These are phyloP conservation scores for Centella asiatica DNA, from an alignment of 129 eudicot genomes.

Conservation along the genomic window DNA sequence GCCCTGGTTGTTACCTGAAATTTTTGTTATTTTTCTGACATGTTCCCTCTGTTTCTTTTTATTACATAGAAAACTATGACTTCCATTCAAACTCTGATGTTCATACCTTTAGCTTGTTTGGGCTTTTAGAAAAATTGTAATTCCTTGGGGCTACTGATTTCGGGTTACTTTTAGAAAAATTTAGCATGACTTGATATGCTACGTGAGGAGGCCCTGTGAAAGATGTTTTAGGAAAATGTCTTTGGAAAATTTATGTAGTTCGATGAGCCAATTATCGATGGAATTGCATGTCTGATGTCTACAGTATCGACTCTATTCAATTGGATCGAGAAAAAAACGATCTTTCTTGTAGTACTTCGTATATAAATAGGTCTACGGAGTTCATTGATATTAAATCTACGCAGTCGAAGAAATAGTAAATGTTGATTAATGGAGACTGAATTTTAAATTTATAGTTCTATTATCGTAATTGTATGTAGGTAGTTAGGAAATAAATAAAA, in stretches of 20 bases:
- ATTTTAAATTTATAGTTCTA: too few species aligned
- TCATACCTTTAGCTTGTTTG: background rate
- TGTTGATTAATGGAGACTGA: too few species aligned
- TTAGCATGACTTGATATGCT: background rate
- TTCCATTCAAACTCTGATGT: conserved; percentile 6
- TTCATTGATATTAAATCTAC: too few species aligned
- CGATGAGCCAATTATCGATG: too few species aligned
- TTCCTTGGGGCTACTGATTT: background rate
- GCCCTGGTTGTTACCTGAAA: conserved; percentile 3
- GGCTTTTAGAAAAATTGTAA: background rate
- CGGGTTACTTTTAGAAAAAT: background rate
- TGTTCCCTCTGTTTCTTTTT: background rate
- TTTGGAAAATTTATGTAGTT: background rate
- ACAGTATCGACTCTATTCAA: background rate
- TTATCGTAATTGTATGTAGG: too few species aligned
- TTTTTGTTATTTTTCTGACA: background rate
- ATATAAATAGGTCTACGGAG: too few species aligned
- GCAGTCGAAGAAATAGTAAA: too few species aligned
- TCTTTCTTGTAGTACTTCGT: too few species aligned
- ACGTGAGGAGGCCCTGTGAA: background rate
- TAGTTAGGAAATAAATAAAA: too few species aligned
- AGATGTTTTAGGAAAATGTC: background rate
- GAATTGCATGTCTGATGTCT: background rate
- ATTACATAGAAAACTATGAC: background rate
- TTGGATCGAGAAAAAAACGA: too few species aligned